Evolutionary conservation across 768 basidiomycete genomes (phyloP).

Genomic region (Wakefieldia striispora): DNA sequence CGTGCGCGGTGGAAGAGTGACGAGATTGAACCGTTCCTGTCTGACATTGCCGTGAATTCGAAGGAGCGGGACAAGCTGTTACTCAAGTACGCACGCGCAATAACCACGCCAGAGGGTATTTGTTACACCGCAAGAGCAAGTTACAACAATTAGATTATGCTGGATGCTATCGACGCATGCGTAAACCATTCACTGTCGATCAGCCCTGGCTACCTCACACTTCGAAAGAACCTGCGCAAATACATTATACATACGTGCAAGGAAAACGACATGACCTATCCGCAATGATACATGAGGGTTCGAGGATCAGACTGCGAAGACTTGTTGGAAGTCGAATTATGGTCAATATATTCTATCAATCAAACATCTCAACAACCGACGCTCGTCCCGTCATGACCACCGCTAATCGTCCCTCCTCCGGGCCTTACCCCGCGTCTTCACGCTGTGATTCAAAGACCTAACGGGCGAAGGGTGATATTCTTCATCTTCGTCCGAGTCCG

Average conservation of each 20-base stretch:
- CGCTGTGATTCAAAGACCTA: slow-evolving; percentile 34
- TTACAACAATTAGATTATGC: slow-evolving; percentile 43
- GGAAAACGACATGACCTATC: too few species aligned
- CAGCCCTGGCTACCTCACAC: too few species aligned
- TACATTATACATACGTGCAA: too few species aligned
- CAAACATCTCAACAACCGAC: background rate
- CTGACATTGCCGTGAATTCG: slow-evolving; percentile 75
- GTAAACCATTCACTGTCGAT: too few species aligned
- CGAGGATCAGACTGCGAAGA: background rate
- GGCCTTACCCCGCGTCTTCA: slow-evolving; percentile 42
- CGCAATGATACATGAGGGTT: too few species aligned
- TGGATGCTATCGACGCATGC: background rate
- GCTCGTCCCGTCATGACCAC: background rate
- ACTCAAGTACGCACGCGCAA: slow-evolving; percentile 80
- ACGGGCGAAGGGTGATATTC: slow-evolving; percentile 46
- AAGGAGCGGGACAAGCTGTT: slow-evolving; percentile 89
- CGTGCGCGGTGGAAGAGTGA: slow-evolving; percentile 72
- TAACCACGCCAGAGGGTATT: slow-evolving; percentile 62
- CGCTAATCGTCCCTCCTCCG: slow-evolving; percentile 20
- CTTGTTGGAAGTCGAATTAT: background rate
- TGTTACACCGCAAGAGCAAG: slow-evolving; percentile 76
- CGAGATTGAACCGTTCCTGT: slow-evolving; percentile 80
- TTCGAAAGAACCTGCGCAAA: too few species aligned
- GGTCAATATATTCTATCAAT: background rate
- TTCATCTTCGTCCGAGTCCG: slow-evolving; percentile 43